phyloP scores from a whole-genome alignment of 192 early-diverging fungal genomes.

The Coemansia sp. region DNA sequence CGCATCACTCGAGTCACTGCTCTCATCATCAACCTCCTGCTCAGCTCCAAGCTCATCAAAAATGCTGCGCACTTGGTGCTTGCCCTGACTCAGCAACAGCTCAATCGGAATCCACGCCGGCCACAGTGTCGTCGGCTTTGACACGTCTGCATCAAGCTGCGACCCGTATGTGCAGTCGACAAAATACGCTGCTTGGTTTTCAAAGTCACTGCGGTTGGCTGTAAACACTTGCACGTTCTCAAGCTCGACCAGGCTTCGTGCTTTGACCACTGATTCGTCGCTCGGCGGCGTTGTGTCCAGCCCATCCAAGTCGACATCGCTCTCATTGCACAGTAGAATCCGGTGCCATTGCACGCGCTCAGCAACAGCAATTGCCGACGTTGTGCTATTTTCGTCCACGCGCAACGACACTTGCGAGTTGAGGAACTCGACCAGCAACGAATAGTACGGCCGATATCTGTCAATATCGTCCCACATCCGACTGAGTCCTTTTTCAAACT shows the following conservation, averaged over 20 bases:
- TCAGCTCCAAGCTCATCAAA: constrained; percentile 38
- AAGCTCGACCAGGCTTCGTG: constrained; percentile 52
- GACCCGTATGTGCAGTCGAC: constrained; percentile 55
- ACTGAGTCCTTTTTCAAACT: constrained; percentile 44
- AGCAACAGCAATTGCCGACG: constrained; percentile 44
- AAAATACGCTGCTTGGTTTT: constrained; percentile 45
- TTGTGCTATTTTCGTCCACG: constrained; percentile 47
- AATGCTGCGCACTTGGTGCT: constrained; percentile 33
- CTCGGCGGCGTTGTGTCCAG: constrained; percentile 23
- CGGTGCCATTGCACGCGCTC: constrained; percentile 51
- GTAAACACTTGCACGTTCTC: constrained; percentile 56
- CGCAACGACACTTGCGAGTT: constrained; percentile 56
- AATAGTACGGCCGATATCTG: constrained; percentile 46
- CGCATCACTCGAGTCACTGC: constrained; percentile 2
- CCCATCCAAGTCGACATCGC: constrained; percentile 5
- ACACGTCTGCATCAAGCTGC: constrained; percentile 18
- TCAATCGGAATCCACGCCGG: constrained; percentile 59
- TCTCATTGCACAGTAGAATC: constrained; percentile 44
- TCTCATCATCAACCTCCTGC: not conserved
- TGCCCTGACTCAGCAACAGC: constrained; percentile 48
- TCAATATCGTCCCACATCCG: constrained; percentile 54
- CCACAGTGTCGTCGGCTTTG: constrained; percentile 46
- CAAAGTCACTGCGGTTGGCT: constrained; percentile 45
- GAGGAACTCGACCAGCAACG: constrained; percentile 54
- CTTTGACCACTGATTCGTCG: constrained; percentile 55